Conservation (phyloP, 129 eudicot species). For the Centella asiatica region DNA sequence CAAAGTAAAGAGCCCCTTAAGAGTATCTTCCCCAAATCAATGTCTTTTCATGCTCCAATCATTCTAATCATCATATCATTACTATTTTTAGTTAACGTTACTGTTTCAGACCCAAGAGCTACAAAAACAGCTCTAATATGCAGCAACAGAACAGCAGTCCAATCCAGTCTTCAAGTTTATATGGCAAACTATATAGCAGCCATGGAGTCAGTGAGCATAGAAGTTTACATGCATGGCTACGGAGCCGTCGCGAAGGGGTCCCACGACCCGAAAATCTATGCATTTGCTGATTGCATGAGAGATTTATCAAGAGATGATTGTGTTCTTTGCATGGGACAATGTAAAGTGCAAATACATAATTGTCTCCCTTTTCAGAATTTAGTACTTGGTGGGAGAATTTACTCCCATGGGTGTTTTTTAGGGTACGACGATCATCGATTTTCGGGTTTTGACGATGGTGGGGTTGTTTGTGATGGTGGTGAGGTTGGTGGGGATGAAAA, state of each 20-base stretch:
- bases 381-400: conserved; percentile 3
- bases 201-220: neutral
- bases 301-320: conserved; percentile 7
- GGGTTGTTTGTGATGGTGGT: neutral
- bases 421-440: conserved; percentile 5
- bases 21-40: no score
- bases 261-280: neutral
- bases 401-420: neutral
- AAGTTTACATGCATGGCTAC: neutral
- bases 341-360: conserved; percentile 2
- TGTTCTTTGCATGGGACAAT: conserved; percentile 3
- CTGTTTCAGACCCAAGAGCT: neutral
- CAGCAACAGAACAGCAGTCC: neutral
- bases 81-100: neutral
- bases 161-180: neutral
- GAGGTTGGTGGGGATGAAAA: conserved; percentile 3
- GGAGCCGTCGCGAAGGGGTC: neutral
- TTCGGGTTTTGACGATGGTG: neutral
- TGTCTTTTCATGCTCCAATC: no score
- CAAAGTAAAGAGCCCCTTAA: no score
- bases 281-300: conserved; percentile 7
- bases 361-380: neutral
- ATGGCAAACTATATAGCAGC: neutral
- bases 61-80: no score
- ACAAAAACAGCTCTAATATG: neutral